phyloP scores from a whole-genome alignment of 2,329 filamentous ascomycete species.

The Penicillium oxalicum region DNA sequence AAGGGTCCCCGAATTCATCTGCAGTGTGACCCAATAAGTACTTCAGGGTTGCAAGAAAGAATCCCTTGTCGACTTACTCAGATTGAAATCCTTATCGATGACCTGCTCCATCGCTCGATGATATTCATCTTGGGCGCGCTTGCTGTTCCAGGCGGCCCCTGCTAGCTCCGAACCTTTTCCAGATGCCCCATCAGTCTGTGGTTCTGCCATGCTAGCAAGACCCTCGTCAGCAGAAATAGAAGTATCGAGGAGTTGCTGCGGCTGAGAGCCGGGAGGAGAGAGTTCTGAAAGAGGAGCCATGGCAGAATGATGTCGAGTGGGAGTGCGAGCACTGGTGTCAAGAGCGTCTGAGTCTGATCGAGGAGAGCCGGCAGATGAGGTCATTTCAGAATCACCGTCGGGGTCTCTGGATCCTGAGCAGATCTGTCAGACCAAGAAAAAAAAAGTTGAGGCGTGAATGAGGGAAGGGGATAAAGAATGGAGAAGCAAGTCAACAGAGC shows the following conservation, averaged over 20 bases:
- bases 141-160: conserved; percentile 50
- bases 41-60: not conserved
- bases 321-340: conserved; percentile 39
- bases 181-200: conserved; percentile 2
- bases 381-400: conserved; percentile 54
- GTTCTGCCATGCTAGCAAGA: conserved; percentile 2
- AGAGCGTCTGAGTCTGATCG: conserved; percentile 35
- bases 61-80: conserved; percentile 31
- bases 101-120: conserved; percentile 46
- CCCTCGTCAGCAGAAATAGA: not conserved
- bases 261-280: conserved; percentile 52
- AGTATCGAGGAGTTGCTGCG: conserved; percentile 13
- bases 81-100: conserved; percentile 48
- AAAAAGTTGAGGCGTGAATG: not conserved
- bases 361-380: conserved; percentile 41
- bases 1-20: conserved; percentile 45
- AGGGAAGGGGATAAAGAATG: conserved; percentile 2
- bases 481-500: not conserved
- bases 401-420: conserved; percentile 34
- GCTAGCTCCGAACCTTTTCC: conserved; percentile 37
- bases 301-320: conserved; percentile 26
- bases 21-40: conserved; percentile 2
- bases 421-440: not conserved
- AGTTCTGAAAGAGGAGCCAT: conserved; percentile 39
- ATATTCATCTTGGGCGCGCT: conserved; percentile 53